These are phyloP conservation scores for Penicillium subrubescens DNA, from an alignment of 495 filamentous ascomycete species.

Conservation along the genomic window DNA sequence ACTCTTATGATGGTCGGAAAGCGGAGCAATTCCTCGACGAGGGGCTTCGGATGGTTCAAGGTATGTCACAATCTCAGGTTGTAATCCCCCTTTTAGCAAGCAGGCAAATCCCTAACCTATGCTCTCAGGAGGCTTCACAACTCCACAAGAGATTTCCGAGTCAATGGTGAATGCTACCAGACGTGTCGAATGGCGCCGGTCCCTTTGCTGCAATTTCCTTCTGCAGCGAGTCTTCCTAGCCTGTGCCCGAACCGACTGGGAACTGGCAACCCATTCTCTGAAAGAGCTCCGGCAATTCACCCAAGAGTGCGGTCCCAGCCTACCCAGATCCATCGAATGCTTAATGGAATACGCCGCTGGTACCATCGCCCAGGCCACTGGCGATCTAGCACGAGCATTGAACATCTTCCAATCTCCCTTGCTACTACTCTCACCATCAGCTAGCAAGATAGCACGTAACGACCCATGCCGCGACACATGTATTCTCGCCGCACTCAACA, in stretches of 20 bases:
- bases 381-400: constrained; percentile 66
- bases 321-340: constrained; percentile 46
- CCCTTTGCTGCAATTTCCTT: constrained; percentile 57
- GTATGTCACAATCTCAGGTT: too few relatives aligned
- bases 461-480: constrained; percentile 69
- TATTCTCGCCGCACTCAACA: constrained; percentile 79
- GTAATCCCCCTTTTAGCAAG: too few relatives aligned
- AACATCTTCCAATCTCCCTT: constrained; percentile 61
- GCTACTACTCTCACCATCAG: constrained; percentile 54
- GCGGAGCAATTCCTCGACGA: constrained; percentile 67
- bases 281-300: constrained; percentile 41
- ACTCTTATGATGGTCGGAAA: constrained; percentile 65
- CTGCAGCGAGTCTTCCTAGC: constrained; percentile 62
- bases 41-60: constrained; percentile 60
- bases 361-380: constrained; percentile 76
- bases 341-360: constrained; percentile 71
- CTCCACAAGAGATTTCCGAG: constrained; percentile 44
- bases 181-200: constrained; percentile 54
- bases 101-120: too few relatives aligned
- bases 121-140: constrained; percentile 39
- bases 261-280: constrained; percentile 49
- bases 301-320: constrained; percentile 35
- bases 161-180: constrained; percentile 48
- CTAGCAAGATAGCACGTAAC: constrained; percentile 44
- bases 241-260: constrained; percentile 65